Evolutionary conservation across 352 stramenopile species (phyloP).

Genomic region (Phytopythium cucurbitacearum): DNA sequence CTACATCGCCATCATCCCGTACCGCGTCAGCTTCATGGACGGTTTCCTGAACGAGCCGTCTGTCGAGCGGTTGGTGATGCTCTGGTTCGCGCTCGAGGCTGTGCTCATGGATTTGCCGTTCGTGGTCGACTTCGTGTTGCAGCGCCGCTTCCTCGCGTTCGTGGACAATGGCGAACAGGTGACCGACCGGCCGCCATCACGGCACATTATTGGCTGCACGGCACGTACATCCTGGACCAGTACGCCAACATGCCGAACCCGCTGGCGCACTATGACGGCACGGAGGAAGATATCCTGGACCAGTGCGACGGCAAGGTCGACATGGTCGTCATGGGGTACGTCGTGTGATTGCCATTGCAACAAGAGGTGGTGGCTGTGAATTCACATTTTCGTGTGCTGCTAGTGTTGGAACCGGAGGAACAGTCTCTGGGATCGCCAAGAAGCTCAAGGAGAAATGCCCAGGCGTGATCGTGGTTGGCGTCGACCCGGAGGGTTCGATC

Average conservation of each 20-base stretch:
- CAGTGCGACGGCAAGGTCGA: slow-evolving; percentile 93
- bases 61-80: slow-evolving; percentile 17
- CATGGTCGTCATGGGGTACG: slow-evolving; percentile 88
- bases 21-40: slow-evolving; percentile 59
- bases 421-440: slow-evolving; percentile 91
- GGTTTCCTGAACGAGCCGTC: slow-evolving; percentile 29
- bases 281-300: slow-evolving; percentile 91
- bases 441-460: slow-evolving; percentile 94
- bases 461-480: slow-evolving; percentile 79
- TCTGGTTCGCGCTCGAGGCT: slow-evolving; percentile 53
- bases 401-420: slow-evolving; percentile 92
- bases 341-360: neutral
- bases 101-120: slow-evolving; percentile 37
- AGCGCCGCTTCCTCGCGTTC: slow-evolving; percentile 53
- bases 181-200: slow-evolving; percentile 30
- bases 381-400: neutral
- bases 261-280: slow-evolving; percentile 93
- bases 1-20: slow-evolving; percentile 48
- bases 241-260: slow-evolving; percentile 95
- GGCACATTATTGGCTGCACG: slow-evolving; percentile 39
- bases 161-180: slow-evolving; percentile 34
- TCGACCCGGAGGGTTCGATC: slow-evolving; percentile 91
- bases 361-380: neutral
- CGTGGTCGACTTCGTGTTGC: slow-evolving; percentile 51
- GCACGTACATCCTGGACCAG: slow-evolving; percentile 94